Evolutionary conservation across 2,329 filamentous ascomycete species (phyloP), one percentile per base, ranked within the genome.

Genomic region (Xylaria multiplex): DNA sequence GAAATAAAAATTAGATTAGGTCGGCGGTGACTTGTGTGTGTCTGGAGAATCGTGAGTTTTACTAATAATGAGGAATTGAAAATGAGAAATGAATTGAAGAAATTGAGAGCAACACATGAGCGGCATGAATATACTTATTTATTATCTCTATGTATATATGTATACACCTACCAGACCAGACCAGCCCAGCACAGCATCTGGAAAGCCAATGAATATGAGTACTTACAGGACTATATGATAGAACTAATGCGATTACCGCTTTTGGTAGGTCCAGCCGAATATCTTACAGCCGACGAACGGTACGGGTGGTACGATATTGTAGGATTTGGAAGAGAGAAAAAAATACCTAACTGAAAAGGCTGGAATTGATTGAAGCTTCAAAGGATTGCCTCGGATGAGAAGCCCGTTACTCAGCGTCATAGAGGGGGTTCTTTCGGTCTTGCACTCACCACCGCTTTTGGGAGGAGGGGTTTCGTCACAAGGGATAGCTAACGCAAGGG

Each of bases 181-280:
- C 24, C 19, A 42, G 43, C 11, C 43, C 43, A 43, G 37, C 30
- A 16, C 11, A 24, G 22, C 53, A 43, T 19, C 14, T 32, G 13
- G 37, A 30, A 52, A 30, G 2, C 16, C 24, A 32, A 32, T 43
- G 14, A 43, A 49, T 42, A 42, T 35, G 56, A 59, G 40, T 7
- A 24, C 14, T n/a, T 30, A 55, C 22, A 2, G 37, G 48, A 45
- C 19, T 60, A 32, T 57, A 45, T 11, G 37, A 37, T 37, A 30
- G 48, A 45, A 42, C 35, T 37, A 13, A 37, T 53, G 45, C 7
- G 45, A 58, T 37, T 48, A 19, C 65, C 7, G 40, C 22, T 58
- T 64, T 56, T 11, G 52, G 65, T 59, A 67, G 50, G 55, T 60
- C 46, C 56, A 64, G 14, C 50, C 61, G 65, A 64, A n/a, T 30